These are phyloP conservation scores for Zygotorulaspora danielsina DNA, from an alignment of 805 yeast species.

Conservation along the genomic window DNA sequence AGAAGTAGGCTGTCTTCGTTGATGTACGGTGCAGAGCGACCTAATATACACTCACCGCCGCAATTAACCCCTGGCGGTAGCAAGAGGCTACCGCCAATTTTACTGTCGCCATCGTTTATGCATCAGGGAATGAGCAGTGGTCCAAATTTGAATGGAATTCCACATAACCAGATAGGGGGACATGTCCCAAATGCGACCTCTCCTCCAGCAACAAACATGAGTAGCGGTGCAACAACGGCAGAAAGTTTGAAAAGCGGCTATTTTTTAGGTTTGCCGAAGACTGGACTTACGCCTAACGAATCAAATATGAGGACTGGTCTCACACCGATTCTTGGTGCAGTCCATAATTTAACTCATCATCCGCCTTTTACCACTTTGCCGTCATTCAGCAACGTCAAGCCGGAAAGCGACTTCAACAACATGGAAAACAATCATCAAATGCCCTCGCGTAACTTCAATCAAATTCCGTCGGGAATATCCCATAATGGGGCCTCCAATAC, in stretches of 20 bases:
- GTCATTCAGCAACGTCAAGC: slow-evolving; percentile 10
- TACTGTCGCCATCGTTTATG: slow-evolving; percentile 19
- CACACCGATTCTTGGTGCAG: slow-evolving; percentile 50
- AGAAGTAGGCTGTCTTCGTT: slow-evolving; percentile 8
- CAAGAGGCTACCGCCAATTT: slow-evolving; percentile 47
- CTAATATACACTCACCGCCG: slow-evolving; percentile 38
- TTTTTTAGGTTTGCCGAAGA: slow-evolving; percentile 31
- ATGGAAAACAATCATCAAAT: slow-evolving; percentile 1
- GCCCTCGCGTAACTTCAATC: background rate
- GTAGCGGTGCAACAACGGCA: slow-evolving; percentile 2
- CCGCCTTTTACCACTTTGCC: slow-evolving; percentile 21
- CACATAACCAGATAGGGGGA: slow-evolving; percentile 1
- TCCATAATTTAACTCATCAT: slow-evolving; percentile 2
- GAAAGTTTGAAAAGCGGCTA: slow-evolving; percentile 19
- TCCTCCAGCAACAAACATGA: background rate
- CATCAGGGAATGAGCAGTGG: slow-evolving; percentile 8
- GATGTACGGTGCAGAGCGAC: slow-evolving; percentile 17
- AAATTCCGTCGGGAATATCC: slow-evolving; percentile 1
- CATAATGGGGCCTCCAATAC: background rate
- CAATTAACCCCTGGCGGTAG: slow-evolving; percentile 55
- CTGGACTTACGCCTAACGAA: slow-evolving; percentile 76
- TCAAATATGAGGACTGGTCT: slow-evolving; percentile 65
- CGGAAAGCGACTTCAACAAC: slow-evolving; percentile 4
- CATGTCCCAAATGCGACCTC: background rate
- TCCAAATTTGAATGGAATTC: background rate